Evolutionary conservation across 805 yeast genomes (phyloP), one percentile per base, ranked within the genome.

Genomic region (Saccharomycopsis vini): DNA sequence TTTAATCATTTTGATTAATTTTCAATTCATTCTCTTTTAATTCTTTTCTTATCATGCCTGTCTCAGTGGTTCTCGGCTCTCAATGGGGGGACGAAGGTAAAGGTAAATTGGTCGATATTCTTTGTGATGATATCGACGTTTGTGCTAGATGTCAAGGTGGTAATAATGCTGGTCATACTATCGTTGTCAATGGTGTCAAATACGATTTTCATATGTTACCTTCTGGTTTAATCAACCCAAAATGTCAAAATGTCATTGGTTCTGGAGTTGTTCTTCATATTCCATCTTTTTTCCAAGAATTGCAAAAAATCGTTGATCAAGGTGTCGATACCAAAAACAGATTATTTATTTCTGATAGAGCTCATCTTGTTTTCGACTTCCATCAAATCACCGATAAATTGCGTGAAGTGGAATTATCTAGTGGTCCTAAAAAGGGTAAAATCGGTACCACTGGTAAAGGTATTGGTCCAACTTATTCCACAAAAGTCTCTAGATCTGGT

Each of bases 11-110:
- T n/a, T n/a, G n/a, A n/a, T n/a, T n/a, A n/a, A n/a, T n/a, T n/a
- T n/a, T n/a, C n/a, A n/a, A n/a, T n/a, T n/a, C n/a, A n/a, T n/a
- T n/a, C n/a, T n/a, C n/a, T n/a, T n/a, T n/a, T n/a, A n/a, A n/a
- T n/a, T n/a, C n/a, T n/a, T n/a, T n/a, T n/a, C n/a, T n/a, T n/a
- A n/a, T n/a, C n/a, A 48, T 48, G 51, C 51, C 51, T 15, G 81
- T 85, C 62, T 83, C 81, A 69, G 97, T 92, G 52, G 99, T 92
- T 44, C 73, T 92, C 58, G 99, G 99, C 47, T 71, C 97, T 66
- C 99, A 92, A 68, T 92, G 99, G 99, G 99, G 99, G 52, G 99
- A 92, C 62, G 99, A 92, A 77, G 99, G 99, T 62, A 92, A 92
- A 63, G 99, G 99, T 47, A 92, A 92, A 66, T 75, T 92, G 47